Evolutionary conservation across 257 asterid genomes (phyloP), one percentile per base, ranked within the genome.

Genomic region (Pogostemon cablin): DNA sequence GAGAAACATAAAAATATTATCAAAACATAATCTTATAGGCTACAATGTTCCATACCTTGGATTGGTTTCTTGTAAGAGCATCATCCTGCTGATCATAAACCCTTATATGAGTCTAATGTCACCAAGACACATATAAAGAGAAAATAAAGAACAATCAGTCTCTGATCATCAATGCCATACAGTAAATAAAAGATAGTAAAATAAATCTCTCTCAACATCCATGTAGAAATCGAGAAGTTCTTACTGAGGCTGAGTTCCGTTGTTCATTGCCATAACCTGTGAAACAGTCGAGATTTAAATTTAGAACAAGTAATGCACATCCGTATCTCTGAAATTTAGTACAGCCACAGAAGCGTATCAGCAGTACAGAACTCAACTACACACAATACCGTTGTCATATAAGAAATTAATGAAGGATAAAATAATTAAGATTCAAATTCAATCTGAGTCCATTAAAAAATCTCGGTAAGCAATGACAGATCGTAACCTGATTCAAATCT

Each of bases 221-320:
- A n/a, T 49, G 57, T 3, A 11, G 55, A 72, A 57, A 64, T 41
- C 32, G 53, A 15, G 39, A 73, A 73, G 82, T 73, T 43, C 98
- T 87, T 86, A 93, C 98, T 40, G 96, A 56, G 59, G 77, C 80
- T 32, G 95, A 55, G 78, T 58, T 82, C 65, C 76, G 85, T 52
- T 82, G 87, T 71, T 83, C 86, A 68, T 83, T 66, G 62, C 73
- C 83, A 66, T 75, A 86, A 64, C 96, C 99, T 93, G 60, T 54
- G 92, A 78, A 82, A 79, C 71, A 52, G 40, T 49, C 15, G 60
- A 5, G 48, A 54, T n/a, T n/a, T n/a, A 43, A 59, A 69, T 48
- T 65, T 7, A 75, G 68, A 75, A 58, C 35, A 48, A 32, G 47
- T 10, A 37, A 12, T 72, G 47, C 50, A 70, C 47, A 48, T 64